phyloP scores from a whole-genome alignment of 2,329 filamentous ascomycete species.

The Talaromyces sp. region DNA sequence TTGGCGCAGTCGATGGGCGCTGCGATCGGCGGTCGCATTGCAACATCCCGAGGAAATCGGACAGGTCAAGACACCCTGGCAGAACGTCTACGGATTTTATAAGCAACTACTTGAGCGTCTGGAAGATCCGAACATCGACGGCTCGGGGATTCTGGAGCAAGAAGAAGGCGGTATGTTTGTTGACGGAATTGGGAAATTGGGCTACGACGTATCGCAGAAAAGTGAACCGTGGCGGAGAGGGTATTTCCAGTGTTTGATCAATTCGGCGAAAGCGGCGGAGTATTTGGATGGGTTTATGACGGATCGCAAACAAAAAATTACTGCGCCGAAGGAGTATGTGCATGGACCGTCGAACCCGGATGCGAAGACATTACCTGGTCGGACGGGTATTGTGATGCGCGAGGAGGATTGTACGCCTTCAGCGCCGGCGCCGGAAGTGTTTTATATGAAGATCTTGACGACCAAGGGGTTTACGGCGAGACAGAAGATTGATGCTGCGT shows the following conservation, averaged over 20 bases:
- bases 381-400: slow-evolving; percentile 59
- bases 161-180: slow-evolving; percentile 51
- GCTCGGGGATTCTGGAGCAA: slow-evolving; percentile 60
- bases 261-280: slow-evolving; percentile 71
- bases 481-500: slow-evolving; percentile 75
- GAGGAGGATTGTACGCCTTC: slow-evolving; percentile 73
- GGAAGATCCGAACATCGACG: slow-evolving; percentile 67
- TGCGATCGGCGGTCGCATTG: slow-evolving; percentile 62
- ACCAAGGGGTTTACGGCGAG: slow-evolving; percentile 74
- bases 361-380: slow-evolving; percentile 64
- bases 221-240: slow-evolving; percentile 80
- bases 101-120: slow-evolving; percentile 61
- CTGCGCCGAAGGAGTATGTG: slow-evolving; percentile 71
- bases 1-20: slow-evolving; percentile 64
- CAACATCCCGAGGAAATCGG: slow-evolving; percentile 57
- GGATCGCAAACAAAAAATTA: slow-evolving; percentile 63
- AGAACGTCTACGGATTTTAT: slow-evolving; percentile 60
- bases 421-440: slow-evolving; percentile 68
- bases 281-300: slow-evolving; percentile 75
- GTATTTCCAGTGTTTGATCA: slow-evolving; percentile 80
- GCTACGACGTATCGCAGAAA: slow-evolving; percentile 69
- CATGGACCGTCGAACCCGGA: slow-evolving; percentile 79
- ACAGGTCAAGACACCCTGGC: slow-evolving; percentile 63
- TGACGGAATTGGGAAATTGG: slow-evolving; percentile 54
- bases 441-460: slow-evolving; percentile 77